Evolutionary conservation across 129 eudicot species (phyloP), one percentile per base, ranked within the genome.

Genomic region (Pittosporum tobira): DNA sequence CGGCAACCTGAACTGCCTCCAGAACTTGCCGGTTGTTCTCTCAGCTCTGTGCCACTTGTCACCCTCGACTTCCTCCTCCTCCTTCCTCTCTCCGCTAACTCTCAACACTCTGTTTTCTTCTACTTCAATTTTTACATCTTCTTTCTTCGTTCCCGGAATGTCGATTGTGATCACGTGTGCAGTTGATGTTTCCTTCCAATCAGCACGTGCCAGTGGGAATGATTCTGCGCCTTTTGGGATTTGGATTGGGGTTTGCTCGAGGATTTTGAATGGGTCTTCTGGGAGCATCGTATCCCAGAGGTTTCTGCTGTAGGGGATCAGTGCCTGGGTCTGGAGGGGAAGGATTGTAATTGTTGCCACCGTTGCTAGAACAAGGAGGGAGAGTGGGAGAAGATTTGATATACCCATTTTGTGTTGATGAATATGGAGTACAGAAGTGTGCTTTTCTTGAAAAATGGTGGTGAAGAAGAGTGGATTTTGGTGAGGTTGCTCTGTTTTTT

Each of bases 21-120:
- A 74, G 37, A 79, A 79, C 60, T 66, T 74, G 1, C 80, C 84
- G 14, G 63, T 70, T 1, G 68, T 59, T 68, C 84, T 74, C 61
- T 79, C 84, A 23, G 70, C 84, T 26, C 80, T 50, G 14, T 79
- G 84, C 84, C 84, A 79, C 38, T 70, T 75, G 24, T 79, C 84
- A 0, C 72, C 80, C 14, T 66, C 76, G 1, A 13, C 62, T 34
- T 79, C 77, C 24, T 51, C 77, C 43, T 70, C 74, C 19, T 24
- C 67, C 53, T 63, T 75, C 34, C 76, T 34, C 63, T 79, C 77
- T 5, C 80, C 80, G n/a, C 80, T 66, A 43, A 74, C 74, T 21
- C 58, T 61, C 58, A 74, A 6, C 48, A 79, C 77, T 25, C 85
- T 19, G 31, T 54, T 75, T 25, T 79, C 84, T 22, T 79, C 84